These are phyloP conservation scores for Pyrenopolyporus hunteri DNA, from an alignment of 495 filamentous ascomycete species.

Conservation along the genomic window DNA sequence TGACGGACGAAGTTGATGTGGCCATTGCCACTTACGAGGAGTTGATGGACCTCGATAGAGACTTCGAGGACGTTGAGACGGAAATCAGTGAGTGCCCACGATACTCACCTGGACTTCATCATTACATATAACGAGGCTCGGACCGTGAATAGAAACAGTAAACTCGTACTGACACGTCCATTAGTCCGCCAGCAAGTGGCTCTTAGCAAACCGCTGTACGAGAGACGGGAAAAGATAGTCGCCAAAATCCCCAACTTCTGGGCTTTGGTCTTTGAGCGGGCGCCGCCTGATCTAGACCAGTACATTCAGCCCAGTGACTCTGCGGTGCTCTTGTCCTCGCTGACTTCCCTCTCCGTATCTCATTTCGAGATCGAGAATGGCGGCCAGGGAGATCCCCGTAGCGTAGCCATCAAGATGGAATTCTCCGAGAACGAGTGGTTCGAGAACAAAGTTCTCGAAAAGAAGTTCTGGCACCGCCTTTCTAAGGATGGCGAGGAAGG, in stretches of 20 bases:
- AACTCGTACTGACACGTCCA: slow-evolving; percentile 18
- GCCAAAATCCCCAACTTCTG: slow-evolving; percentile 82
- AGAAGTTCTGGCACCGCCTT: slow-evolving; percentile 85
- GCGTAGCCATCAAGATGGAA: slow-evolving; percentile 63
- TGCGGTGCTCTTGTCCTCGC: slow-evolving; percentile 63
- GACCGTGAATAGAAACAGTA: neutral
- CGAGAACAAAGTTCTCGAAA: slow-evolving; percentile 74
- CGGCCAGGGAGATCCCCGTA: slow-evolving; percentile 66
- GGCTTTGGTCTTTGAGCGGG: slow-evolving; percentile 83
- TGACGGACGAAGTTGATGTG: slow-evolving; percentile 52
- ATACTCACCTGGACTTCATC: neutral
- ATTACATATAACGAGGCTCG: neutral
- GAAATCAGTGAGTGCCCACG: slow-evolving; percentile 65
- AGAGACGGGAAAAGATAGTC: slow-evolving; percentile 71
- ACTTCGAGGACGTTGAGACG: slow-evolving; percentile 72
- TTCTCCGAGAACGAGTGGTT: slow-evolving; percentile 78
- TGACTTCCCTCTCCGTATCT: slow-evolving; percentile 68
- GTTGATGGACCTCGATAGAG: slow-evolving; percentile 67
- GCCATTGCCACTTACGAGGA: slow-evolving; percentile 58
- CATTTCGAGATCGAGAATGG: slow-evolving; percentile 75
- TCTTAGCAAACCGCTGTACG: slow-evolving; percentile 66
- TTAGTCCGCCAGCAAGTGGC: slow-evolving; percentile 63
- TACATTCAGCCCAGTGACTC: slow-evolving; percentile 81
- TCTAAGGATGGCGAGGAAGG: slow-evolving; percentile 69
- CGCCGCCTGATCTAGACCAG: slow-evolving; percentile 81